Percentiles rank a stretch among this genome's conserved stretches.
Evolutionary conservation across 2,329 filamentous ascomycete genomes (phyloP).

Genomic region (Calonectria hawksworthii): DNA sequence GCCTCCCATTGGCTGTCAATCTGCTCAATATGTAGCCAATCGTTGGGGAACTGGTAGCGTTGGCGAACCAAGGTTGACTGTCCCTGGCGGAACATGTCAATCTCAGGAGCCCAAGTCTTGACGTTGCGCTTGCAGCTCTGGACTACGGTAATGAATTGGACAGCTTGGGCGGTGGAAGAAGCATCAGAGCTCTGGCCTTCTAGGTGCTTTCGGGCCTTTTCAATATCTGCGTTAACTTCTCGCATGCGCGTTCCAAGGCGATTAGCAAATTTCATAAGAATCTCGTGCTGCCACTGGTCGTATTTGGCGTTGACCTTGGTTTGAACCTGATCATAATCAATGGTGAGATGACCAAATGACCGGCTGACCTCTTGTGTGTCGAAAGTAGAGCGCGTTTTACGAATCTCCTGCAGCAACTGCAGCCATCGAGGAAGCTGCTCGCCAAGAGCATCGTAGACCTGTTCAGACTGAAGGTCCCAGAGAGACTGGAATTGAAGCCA

Average conservation of each 20-base stretch:
- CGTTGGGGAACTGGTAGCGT: constrained; percentile 91
- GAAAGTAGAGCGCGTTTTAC: constrained; percentile 95
- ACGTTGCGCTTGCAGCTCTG: constrained; percentile 96
- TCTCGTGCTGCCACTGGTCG: constrained; percentile 99
- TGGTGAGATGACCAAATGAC: constrained; percentile 92
- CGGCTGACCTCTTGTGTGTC: constrained; percentile 96
- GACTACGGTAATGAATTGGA: constrained; percentile 98
- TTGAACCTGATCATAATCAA: constrained; percentile 99
- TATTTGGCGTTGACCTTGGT: constrained; percentile 99
- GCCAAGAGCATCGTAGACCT: constrained; percentile 92
- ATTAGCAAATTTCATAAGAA: constrained; percentile 90
- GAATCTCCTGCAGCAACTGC: constrained; percentile 95
- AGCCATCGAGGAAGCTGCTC: constrained; percentile 95
- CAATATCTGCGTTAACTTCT: constrained; percentile 92
- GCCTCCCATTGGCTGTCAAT: constrained; percentile 97
- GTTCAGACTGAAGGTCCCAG: constrained; percentile 96
- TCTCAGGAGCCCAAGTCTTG: constrained; percentile 93
- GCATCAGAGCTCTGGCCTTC: constrained; percentile 94
- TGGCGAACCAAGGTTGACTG: constrained; percentile 93
- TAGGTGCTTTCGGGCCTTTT: constrained; percentile 89
- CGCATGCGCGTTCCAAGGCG: constrained; percentile 92
- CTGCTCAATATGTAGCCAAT: constrained; percentile 97
- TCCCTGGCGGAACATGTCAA: constrained; percentile 95
- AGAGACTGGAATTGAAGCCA: constrained; percentile 99
- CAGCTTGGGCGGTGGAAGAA: constrained; percentile 95